A percentile compares a stretch with the other conserved stretches of the same genome.
phyloP scores from a whole-genome alignment of 306 rosid species.

The Quercus variabilis region DNA sequence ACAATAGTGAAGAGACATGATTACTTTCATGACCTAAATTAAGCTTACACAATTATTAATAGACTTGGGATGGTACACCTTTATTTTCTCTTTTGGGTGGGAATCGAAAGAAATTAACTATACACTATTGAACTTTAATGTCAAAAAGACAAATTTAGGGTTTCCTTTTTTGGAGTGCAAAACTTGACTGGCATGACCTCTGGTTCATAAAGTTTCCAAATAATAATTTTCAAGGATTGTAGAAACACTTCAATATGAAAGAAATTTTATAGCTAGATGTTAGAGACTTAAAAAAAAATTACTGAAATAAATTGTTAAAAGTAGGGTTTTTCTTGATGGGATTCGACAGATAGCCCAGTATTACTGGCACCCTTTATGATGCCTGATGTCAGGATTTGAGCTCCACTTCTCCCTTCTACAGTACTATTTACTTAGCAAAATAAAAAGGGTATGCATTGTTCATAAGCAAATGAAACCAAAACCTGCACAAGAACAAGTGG shows the following conservation, averaged over 20 bases:
- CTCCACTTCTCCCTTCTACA: too few species aligned
- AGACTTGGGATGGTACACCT: too few species aligned
- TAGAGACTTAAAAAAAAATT: too few species aligned
- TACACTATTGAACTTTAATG: too few species aligned
- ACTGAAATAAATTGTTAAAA: background rate
- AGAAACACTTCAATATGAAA: background rate
- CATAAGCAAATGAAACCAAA: background rate
- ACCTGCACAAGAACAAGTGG: conserved; percentile 33
- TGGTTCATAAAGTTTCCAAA: background rate
- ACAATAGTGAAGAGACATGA: background rate
- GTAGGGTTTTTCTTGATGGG: background rate
- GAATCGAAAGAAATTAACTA: too few species aligned
- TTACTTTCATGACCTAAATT: background rate
- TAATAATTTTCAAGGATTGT: background rate
- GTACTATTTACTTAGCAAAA: too few species aligned
- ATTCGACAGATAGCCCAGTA: too few species aligned
- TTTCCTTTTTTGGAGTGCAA: background rate
- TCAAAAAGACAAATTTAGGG: background rate
- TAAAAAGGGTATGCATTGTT: background rate
- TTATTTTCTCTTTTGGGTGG: too few species aligned
- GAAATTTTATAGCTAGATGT: background rate
- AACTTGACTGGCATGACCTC: background rate
- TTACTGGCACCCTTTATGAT: too few species aligned
- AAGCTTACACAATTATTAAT: background rate
- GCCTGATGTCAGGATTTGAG: too few species aligned